Evolutionary conservation across 768 basidiomycete genomes (phyloP).

Genomic region (Suillus variegatus): DNA sequence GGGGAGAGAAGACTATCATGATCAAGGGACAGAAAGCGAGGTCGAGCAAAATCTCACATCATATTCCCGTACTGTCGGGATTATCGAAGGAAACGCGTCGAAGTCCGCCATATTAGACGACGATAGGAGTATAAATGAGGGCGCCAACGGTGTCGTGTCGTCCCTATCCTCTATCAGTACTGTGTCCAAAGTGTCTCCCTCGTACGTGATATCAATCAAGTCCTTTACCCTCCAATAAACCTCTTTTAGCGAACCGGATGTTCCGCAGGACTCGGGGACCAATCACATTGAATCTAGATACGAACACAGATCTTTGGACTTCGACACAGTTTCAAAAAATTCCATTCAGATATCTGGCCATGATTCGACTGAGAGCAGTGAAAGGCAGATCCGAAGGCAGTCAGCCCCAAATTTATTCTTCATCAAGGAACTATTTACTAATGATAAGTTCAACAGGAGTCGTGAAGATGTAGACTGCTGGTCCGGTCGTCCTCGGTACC

Average conservation of each 20-base stretch:
- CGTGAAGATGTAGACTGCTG: background rate
- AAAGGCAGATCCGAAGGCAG: background rate
- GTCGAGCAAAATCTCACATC: background rate
- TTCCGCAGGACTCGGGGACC: background rate
- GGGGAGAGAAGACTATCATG: background rate
- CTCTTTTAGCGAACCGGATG: background rate
- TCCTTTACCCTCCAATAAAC: background rate
- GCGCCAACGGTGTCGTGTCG: background rate
- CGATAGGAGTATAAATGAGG: background rate
- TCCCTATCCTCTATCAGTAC: background rate
- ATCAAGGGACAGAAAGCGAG: background rate
- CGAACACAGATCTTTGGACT: background rate
- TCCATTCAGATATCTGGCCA: background rate
- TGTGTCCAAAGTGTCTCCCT: background rate
- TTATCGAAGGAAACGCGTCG: background rate
- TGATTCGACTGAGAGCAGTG: background rate
- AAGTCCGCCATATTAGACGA: background rate
- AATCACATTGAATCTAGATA: background rate
- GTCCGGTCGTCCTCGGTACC: background rate
- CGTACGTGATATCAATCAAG: background rate
- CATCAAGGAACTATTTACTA: background rate
- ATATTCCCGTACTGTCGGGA: background rate
- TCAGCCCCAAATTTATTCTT: background rate
- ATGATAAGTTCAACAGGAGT: background rate
- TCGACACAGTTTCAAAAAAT: background rate